Evolutionary conservation across 1,139 yeast species (phyloP), one percentile per base, ranked within the genome.

Genomic region (Yamadazyma atlantica): DNA sequence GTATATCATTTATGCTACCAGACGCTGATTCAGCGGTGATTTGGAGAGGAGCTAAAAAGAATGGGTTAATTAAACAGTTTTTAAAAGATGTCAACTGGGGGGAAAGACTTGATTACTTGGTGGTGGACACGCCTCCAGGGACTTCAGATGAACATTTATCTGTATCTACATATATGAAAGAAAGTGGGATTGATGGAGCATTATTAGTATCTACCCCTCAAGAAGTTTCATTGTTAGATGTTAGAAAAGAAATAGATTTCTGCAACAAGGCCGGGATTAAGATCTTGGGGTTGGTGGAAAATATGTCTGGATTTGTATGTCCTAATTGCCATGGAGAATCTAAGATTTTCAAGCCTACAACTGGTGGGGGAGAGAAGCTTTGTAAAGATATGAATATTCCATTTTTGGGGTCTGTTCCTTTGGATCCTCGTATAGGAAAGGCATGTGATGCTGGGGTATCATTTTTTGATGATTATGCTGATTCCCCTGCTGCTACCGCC

Each of bases 271-370:
- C 97, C 2, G 83, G 82, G 4, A 89, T 94, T 43, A 82, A 76
- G 40, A 77, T 94, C 3, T 60, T 92, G 38, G 99, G 99, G 0
- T 62, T 94, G 19, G 97, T 94, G 23, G 99, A 94, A 58, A 94
- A 94, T 58, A 94, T 94, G 99, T 80, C 96, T 5, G 98, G 98
- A 1, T 94, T 94, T 66, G 97, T 94, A 12, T 94, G 99, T 58
- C 98, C 98, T 4, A 80, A 73, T 50, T 94, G 99, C 61, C 78
- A 86, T 45, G 95, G 95, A 7, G 88, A 89, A 60, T 85, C 96
- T 0, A 82, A 84, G 53, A 90, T 94, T 10, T 94, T 94, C 63
- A 85, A 84, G 46, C 88, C 97, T 25, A 92, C 97, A 3, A 94
- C 98, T 1, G 98, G 98, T 12, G 99, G 99, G 14, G 99, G 97